Base-by-base conservation (phyloP, 2,329 filamentous ascomycete species). In the Pseudogymnoascus sp. region DNA sequence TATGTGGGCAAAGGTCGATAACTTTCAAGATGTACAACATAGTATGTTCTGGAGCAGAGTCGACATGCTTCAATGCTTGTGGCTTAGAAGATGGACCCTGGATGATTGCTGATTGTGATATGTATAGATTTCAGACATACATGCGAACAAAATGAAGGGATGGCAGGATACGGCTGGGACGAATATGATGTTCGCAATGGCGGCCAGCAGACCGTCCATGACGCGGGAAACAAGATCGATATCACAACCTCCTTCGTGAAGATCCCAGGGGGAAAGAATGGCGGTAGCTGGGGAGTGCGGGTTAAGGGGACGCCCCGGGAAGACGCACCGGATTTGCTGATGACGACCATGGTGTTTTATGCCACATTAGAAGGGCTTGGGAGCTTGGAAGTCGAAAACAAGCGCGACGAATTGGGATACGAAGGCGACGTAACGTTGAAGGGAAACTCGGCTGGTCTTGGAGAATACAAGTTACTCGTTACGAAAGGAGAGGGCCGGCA, bases 161-260 rank as follows among this genome's bases (percentile, higher is more conserved):
- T 99, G 83, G 89, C 86, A 58, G 93, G 93, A 62, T 99, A 99
- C 74, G 94, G 94, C 65, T 99, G 94, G 94, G 92, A 97, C 70
- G 91, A 96, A 73, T 99, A 95, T 74, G 94, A 99, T 75, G 87
- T 92, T 21, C 83, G 94, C 63, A 88, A 82, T 63, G 94, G 94
- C 65, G 94, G 94, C 62, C 81, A 90, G 21, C 91, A 99, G 76
- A 90, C 89, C 0, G 93, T 99, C 64, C 91, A 95, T 72, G 94
- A 99, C 74, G 86, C 87, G 61, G 88, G 84, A 59, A 99, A 99
- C 76, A 84, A 83, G 63, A 83, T 99, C 67, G 92, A 97, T 76
- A 83, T 99, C 66, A 95, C 90, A 7, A 97, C 93, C 45, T 90
- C 91, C 60, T 97, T 97, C 75, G 86, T 97, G 71, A 99, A 97